A percentile compares a stretch with the other conserved stretches of the same genome.
Evolutionary conservation across 2,329 filamentous ascomycete genomes (phyloP).

Genomic region (Xylariaceae sp.): DNA sequence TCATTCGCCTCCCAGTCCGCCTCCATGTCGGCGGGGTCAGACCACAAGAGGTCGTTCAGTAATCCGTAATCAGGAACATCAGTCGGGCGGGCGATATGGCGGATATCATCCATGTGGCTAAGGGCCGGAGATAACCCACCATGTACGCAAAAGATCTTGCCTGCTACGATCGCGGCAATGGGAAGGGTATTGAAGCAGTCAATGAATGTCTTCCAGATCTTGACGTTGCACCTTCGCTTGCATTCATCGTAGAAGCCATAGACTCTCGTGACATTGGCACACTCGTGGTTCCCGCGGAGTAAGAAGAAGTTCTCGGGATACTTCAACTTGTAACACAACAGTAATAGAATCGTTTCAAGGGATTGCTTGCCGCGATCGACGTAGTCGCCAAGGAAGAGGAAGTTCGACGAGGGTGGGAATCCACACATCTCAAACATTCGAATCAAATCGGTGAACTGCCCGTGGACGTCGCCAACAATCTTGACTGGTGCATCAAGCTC

Average conservation of each 20-base stretch:
- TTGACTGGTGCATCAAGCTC: conserved; percentile 95
- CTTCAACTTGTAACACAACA: conserved; percentile 99
- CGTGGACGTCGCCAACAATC: conserved; percentile 95
- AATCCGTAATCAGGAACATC: conserved; percentile 96
- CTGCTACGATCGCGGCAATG: conserved; percentile 97
- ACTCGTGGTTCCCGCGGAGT: conserved; percentile 97
- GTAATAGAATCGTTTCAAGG: conserved; percentile 93
- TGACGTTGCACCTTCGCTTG: conserved; percentile 99
- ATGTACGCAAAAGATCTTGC: conserved; percentile 98
- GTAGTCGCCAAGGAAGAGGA: conserved; percentile 95
- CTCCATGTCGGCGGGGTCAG: conserved; percentile 96
- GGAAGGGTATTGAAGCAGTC: conserved; percentile 99
- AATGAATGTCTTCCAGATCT: conserved; percentile 99
- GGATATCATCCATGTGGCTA: conserved; percentile 96
- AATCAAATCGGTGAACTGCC: conserved; percentile 93
- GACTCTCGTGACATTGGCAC: conserved; percentile 97
- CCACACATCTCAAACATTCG: conserved; percentile 99
- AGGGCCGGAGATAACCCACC: conserved; percentile 89
- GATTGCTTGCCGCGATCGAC: conserved; percentile 99
- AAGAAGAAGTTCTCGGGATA: conserved; percentile 99
- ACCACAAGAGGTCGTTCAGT: conserved; percentile 94
- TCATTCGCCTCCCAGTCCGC: conserved; percentile 98
- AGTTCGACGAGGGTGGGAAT: conserved; percentile 88
- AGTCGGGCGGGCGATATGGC: conserved; percentile 90
- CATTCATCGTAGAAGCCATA: conserved; percentile 99